Evolutionary conservation across 345 rosid genomes (phyloP), one percentile per base, ranked within the genome.

Genomic region (Ceriops decandra): DNA sequence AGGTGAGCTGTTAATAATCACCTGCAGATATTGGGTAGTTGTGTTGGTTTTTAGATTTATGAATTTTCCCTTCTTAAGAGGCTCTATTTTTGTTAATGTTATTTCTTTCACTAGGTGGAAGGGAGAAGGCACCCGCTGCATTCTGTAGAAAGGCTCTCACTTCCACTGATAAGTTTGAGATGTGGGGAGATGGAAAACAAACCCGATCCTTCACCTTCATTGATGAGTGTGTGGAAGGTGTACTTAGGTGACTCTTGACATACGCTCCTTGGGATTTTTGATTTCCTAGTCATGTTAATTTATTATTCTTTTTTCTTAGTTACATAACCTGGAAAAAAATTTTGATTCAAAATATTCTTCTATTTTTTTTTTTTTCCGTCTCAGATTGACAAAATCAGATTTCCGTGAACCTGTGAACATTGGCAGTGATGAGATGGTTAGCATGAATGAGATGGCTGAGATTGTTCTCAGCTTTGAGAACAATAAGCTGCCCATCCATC

Each of bases 101-200:
- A 21, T 75, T 10, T 60, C n/a, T 75, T 26, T 30, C 19, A 10
- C 17, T 61, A 95, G 99, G 99, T 86, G 99, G 99, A 38, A 83
- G 99, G 83, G 98, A 92, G 80, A 95, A 92, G 85, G 99, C 99
- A 64, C 98, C 99, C 16, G 99, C 99, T 83, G 99, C 99, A 57
- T 92, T 95, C 74, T 95, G 99, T 83, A 81, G 99, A 73, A 95
- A 95, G 84, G 78, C 93, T 61, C 60, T 86, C n/a, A 95, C 98
- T 19, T 81, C 99, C 24, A 76, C 76, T 0, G 97, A 88, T 74
- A 92, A 82, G 85, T 95, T 95, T 38, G 99, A 92, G 93, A 95
- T 95, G 98, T 95, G 99, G 99, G 99, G 99, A 71, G 99, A 95
- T 61, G 99, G 99, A 62, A 85, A 85, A 69, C 99, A 92, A 42